A percentile compares a stretch with the other conserved stretches of the same genome.
Conservation (phyloP, 2,329 filamentous ascomycete species). For the Neonectria sp. region DNA sequence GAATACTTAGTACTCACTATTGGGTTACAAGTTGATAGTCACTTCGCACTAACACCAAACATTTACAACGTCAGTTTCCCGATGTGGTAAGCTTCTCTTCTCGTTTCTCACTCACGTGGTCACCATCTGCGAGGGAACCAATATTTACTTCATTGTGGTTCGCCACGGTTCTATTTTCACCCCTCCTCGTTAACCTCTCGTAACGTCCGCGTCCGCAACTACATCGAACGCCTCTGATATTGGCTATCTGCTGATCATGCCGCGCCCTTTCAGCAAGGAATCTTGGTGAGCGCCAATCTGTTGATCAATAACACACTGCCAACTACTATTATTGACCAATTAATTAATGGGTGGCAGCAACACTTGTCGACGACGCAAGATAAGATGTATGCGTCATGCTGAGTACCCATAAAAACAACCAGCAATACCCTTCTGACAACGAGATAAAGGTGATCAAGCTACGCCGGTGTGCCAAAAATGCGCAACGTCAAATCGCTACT, state of each 20-base stretch:
- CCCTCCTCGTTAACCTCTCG: no score
- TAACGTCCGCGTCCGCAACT: neutral
- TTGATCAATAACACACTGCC: no score
- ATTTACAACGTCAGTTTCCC: no score
- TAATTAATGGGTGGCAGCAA: slow-evolving; percentile 44
- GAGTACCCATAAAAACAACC: neutral
- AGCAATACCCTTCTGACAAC: slow-evolving; percentile 17
- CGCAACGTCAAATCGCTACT: slow-evolving; percentile 50
- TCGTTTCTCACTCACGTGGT: no score
- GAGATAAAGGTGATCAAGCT: slow-evolving; percentile 50
- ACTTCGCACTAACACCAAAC: no score
- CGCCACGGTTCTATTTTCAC: no score
- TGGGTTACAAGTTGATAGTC: no score
- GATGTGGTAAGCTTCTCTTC: no score
- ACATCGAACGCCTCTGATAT: neutral
- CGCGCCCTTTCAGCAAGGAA: slow-evolving; percentile 40
- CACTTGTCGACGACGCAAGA: slow-evolving; percentile 55
- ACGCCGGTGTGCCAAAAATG: slow-evolving; percentile 54
- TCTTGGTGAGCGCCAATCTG: slow-evolving; percentile 32
- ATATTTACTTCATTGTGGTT: no score
- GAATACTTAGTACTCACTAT: no score
- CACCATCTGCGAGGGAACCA: no score
- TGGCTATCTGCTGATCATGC: slow-evolving; percentile 30
- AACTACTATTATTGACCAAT: neutral
- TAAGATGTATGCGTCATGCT: slow-evolving; percentile 49